Base-by-base conservation (phyloP, 352 stramenopile species). In the Aphanomyces invadans region DNA sequence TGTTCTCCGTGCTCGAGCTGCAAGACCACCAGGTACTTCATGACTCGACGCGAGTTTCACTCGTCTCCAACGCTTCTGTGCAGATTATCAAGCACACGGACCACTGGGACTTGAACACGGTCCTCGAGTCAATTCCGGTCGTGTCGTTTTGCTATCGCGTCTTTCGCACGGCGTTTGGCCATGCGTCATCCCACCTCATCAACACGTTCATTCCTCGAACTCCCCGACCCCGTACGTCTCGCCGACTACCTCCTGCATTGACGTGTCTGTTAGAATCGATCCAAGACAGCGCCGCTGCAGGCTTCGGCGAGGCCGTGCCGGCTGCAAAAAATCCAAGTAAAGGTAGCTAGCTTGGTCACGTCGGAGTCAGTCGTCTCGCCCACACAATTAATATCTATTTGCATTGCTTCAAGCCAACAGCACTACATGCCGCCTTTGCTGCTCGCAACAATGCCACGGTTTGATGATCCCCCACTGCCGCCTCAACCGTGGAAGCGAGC, bases 1-100 rank as follows among this genome's bases (percentile, higher is more conserved):
- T 89, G 45, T 92, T 92, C 69, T 87, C 79, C 28, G 82, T 92
- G 36, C 79, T 90, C 19, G 84, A 92, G 76, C 81, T 92, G 46
- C 83, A 87, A 71, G 88, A 90, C 59, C 78, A 80, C 62, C 83
- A 85, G 62, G 55, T 63, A 63, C 21, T 23, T 61, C 31, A 15
- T 44, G 36, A 21, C 1, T 12, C 21, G 26, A 15, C 3, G 15
- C 1, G 19, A 10, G 11, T 44, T 61, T 44, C 5, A 44, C 36
- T 45, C 2, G 44, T 61, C 31, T 7, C 19, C 17, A 19, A 26
- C 19, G 38, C 45, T 26, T 21, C 17, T 7, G 7, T 26, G 17
- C 10, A 67, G 60, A 82, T 92, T 63, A 79, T 80, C 17, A 80
- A 72, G 36, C 84, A 92, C 74, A 92, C 84, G 70, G 84, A 92